Evolutionary conservation across 192 early-diverging fungal genomes (phyloP).

Genomic region (Podila epicladia): DNA sequence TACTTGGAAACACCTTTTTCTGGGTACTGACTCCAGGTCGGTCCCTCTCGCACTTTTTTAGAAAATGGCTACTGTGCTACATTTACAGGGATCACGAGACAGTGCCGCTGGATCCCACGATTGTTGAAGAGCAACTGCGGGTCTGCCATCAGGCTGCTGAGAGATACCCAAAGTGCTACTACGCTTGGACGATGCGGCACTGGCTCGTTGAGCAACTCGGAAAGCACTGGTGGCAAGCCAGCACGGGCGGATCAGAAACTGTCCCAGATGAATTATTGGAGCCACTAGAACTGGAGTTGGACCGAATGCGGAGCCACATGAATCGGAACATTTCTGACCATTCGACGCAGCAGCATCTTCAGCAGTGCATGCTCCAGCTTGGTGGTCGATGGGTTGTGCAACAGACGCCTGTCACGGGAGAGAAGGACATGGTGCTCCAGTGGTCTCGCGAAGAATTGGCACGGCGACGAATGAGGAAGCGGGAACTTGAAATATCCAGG

Average conservation of each 20-base stretch:
- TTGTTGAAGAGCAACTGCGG: slow-evolving; percentile 40
- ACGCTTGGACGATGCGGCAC: slow-evolving; percentile 62
- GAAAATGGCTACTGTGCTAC: slow-evolving; percentile 32
- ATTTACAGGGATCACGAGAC: slow-evolving; percentile 19
- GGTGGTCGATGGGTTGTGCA: slow-evolving; percentile 32
- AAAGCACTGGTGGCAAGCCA: slow-evolving; percentile 2
- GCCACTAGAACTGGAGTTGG: slow-evolving; percentile 39
- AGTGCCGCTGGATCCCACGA: not conserved
- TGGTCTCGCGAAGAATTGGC: slow-evolving; percentile 32
- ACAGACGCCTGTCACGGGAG: not conserved
- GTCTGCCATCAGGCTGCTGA: slow-evolving; percentile 43
- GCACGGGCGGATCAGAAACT: slow-evolving; percentile 7
- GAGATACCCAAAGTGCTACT: slow-evolving; percentile 63
- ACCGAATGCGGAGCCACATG: slow-evolving; percentile 45
- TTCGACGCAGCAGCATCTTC: slow-evolving; percentile 56
- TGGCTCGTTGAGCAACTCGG: slow-evolving; percentile 51
- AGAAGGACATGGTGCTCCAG: slow-evolving; percentile 7
- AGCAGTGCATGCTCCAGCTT: slow-evolving; percentile 48
- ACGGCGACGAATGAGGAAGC: not conserved
- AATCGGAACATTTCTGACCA: slow-evolving; percentile 59
- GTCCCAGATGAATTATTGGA: not conserved
- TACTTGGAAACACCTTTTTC: not conserved
- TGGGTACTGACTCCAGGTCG: not conserved
- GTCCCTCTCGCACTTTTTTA: not conserved
- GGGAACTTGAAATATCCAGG: not conserved